phyloP scores from a whole-genome alignment of 441 rosid species.

The Euphorbia schlechtendalii region DNA sequence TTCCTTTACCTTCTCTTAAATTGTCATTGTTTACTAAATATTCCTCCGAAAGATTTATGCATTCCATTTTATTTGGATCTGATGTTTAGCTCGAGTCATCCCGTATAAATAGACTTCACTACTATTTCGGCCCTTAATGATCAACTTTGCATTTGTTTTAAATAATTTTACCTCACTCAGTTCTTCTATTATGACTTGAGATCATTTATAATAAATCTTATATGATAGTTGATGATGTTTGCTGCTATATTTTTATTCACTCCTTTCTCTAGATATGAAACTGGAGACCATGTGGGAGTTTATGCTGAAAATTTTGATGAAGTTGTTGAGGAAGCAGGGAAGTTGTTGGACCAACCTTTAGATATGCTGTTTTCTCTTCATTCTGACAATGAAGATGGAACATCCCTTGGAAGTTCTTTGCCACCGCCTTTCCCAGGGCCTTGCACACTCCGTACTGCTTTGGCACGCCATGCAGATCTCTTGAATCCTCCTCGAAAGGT shows the following conservation, averaged over 20 bases:
- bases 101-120: neutral
- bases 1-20: no score
- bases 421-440: conserved; percentile 83
- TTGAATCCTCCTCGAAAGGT: conserved; percentile 84
- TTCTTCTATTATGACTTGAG: neutral
- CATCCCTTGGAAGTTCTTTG: conserved; percentile 52
- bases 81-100: neutral
- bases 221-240: neutral
- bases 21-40: neutral
- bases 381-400: conserved; percentile 63
- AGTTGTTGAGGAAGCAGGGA: conserved; percentile 69
- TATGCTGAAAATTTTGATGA: conserved; percentile 68
- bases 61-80: no score
- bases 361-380: conserved; percentile 69
- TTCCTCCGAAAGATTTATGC: neutral
- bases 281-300: conserved; percentile 92
- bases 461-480: conserved; percentile 79
- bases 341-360: conserved; percentile 60
- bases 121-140: neutral
- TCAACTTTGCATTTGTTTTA: neutral
- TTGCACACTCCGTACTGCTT: conserved; percentile 62
- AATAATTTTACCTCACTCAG: neutral
- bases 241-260: neutral
- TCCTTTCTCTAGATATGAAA: conserved; percentile 57
- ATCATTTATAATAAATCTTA: conserved; percentile 5